These are phyloP conservation scores for Apiospora hydei DNA, from an alignment of 2,329 filamentous ascomycete species.

Conservation along the genomic window DNA sequence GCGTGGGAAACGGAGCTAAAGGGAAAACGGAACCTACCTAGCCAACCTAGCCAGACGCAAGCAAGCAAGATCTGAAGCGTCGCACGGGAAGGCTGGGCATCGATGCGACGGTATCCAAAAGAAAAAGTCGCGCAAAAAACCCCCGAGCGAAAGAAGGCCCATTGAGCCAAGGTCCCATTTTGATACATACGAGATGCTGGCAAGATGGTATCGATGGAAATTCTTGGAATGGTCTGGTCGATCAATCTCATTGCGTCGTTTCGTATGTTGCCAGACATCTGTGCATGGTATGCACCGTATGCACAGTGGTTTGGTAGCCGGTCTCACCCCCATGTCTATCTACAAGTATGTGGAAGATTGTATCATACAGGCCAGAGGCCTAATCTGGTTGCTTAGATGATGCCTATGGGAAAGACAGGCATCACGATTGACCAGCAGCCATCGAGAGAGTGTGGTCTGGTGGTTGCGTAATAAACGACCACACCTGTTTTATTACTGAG, in stretches of 20 bases:
- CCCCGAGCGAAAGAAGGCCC: not conserved
- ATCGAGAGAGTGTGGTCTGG: not conserved
- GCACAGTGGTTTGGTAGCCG: not conserved
- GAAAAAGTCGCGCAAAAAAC: conserved; percentile 12
- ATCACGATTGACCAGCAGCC: conserved; percentile 2
- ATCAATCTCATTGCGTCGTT: conserved; percentile 11
- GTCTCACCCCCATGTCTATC: not conserved
- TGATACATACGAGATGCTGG: conserved; percentile 14
- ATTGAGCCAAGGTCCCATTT: conserved; percentile 10
- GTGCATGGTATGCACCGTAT: not conserved
- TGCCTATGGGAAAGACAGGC: not conserved
- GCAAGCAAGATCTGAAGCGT: conserved; percentile 18
- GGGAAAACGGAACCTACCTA: not conserved
- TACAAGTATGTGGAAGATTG: no score
- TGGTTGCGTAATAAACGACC: conserved; percentile 18
- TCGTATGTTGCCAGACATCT: conserved; percentile 14
- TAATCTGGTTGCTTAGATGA: conserved; percentile 6
- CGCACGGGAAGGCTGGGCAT: conserved; percentile 19
- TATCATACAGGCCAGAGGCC: not conserved
- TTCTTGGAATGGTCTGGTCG: conserved; percentile 3
- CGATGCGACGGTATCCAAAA: not conserved
- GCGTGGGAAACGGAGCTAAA: conserved; percentile 16
- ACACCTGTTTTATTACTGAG: not conserved
- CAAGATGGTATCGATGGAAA: not conserved
- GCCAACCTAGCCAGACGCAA: not conserved